phyloP scores from a whole-genome alignment of 2,329 filamentous ascomycete species.

The Penicillium sp. region DNA sequence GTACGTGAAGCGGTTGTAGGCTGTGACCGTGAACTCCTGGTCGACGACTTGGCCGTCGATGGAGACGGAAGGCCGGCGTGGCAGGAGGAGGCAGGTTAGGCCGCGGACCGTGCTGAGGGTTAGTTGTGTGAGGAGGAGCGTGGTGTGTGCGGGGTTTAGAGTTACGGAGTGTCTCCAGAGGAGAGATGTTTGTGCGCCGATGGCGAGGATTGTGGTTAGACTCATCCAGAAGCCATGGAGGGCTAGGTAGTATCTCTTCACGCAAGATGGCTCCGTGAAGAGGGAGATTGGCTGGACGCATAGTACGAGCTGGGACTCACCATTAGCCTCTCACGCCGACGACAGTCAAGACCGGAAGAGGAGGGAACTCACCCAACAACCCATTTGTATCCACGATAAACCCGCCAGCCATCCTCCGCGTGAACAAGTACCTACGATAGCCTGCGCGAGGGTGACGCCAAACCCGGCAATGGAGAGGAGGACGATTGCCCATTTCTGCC shows the following conservation, averaged over 20 bases:
- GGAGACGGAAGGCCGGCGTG: constrained; percentile 71
- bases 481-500: constrained; percentile 61
- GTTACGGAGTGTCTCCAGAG: constrained; percentile 32
- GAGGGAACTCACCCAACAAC: constrained; percentile 63
- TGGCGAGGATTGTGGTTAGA: constrained; percentile 28
- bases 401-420: constrained; percentile 44
- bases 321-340: neutral
- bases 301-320: constrained; percentile 32
- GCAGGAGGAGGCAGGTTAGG: constrained; percentile 58
- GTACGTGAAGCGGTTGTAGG: constrained; percentile 68
- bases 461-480: constrained; percentile 61
- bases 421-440: constrained; percentile 55
- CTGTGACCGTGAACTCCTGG: constrained; percentile 64
- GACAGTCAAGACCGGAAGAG: neutral
- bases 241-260: constrained; percentile 38
- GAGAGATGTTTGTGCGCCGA: constrained; percentile 34
- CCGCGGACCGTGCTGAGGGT: constrained; percentile 38
- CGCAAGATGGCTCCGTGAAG: constrained; percentile 39
- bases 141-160: constrained; percentile 38
- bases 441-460: constrained; percentile 60
- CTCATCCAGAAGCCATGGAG: constrained; percentile 38
- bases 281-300: constrained; percentile 40
- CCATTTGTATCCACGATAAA: constrained; percentile 65
- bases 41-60: constrained; percentile 66
- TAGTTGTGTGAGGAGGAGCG: constrained; percentile 57